Base-by-base conservation (phyloP, 768 basidiomycete species). In the Mycena galericulata region DNA sequence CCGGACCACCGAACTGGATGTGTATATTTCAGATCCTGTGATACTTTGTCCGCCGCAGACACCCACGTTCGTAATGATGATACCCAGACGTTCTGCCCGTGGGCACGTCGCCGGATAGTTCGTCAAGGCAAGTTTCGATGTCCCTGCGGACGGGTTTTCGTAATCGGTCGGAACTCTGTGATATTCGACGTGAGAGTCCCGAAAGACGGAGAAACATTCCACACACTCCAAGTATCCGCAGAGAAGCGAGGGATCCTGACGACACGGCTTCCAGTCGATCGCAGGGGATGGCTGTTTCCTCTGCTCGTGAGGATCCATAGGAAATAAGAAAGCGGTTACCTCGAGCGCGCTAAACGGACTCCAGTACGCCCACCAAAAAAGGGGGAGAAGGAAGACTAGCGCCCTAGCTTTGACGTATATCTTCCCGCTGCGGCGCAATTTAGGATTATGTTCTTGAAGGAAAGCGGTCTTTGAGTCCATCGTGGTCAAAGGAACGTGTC, bases 131-230 rank as follows among this genome's bases (percentile, higher is more conserved):
- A 72, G 60, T 36, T 12, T 56, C 7, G 68, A 64, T 18, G 58
- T 64, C 22, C 72, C 72, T 10, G 68, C 72, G 5, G 62, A 51
- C 1, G 72, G 56, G 32, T 72, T 61, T 5, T 60, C 32, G 51
- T 72, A 67, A 38, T 72, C 72, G 1, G 64, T 72, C 3, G 72
- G 72, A 34, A 72, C 68, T 4, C 72, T 72, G 63, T 20, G 17
- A n/a, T 41, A n/a, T 10, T 46, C 20, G 17, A 17, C 34, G 6
- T 34, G 6, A n/a, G 27, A 7, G 15, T 5, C 26, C 11, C 15
- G 18, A n/a, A n/a, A n/a, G n/a, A n/a, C n/a, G n/a, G n/a, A n/a
- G n/a, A n/a, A n/a, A 6, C 30, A 36, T 15, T 22, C 4, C n/a
- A n/a, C n/a, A n/a, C 54, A 70, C 69, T 67, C 55, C 2, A 71